Percentiles rank a stretch among this genome's conserved stretches.
phyloP scores from a whole-genome alignment of 2,329 filamentous ascomycete species.

The Epichloe brachyelytri region DNA sequence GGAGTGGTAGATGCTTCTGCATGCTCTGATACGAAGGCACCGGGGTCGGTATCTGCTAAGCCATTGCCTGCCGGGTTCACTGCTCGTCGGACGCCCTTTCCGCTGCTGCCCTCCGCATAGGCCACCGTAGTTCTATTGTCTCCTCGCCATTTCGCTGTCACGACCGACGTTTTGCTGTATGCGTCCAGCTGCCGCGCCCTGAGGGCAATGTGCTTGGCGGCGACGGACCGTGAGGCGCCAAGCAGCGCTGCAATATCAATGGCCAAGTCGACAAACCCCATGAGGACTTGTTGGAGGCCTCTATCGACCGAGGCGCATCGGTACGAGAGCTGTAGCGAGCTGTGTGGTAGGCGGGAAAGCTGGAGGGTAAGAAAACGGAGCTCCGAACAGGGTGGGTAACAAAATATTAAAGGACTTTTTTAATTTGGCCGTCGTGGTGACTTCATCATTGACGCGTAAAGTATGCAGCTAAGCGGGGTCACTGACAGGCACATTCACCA shows the following conservation, averaged over 20 bases:
- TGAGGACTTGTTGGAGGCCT: conserved; percentile 21
- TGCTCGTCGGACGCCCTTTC: not conserved
- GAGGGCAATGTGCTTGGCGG: conserved; percentile 47
- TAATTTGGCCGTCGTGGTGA: not conserved
- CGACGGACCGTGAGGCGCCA: conserved; percentile 56
- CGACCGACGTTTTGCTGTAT: conserved; percentile 34
- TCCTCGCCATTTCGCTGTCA: conserved; percentile 23
- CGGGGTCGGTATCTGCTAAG: not conserved
- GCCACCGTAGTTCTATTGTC: conserved; percentile 2
- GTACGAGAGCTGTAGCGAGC: conserved; percentile 3
- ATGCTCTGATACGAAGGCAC: not conserved
- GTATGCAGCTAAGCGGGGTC: conserved; percentile 1
- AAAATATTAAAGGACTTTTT: not conserved
- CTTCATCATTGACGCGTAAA: not conserved
- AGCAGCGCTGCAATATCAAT: conserved; percentile 60
- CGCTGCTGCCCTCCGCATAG: not conserved
- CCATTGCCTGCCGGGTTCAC: not conserved
- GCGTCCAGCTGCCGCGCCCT: conserved; percentile 40
- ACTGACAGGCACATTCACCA: not conserved
- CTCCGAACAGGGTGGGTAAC: not conserved
- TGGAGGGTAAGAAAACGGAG: not conserved
- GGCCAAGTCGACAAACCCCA: conserved; percentile 50
- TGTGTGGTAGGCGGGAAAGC: not conserved
- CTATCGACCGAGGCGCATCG: conserved; percentile 13
- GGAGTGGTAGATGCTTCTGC: not conserved